Percentiles rank a stretch among this genome's conserved stretches.
These are phyloP conservation scores for Lentinula guzmanii DNA, from an alignment of 768 basidiomycete species.

Conservation along the genomic window DNA sequence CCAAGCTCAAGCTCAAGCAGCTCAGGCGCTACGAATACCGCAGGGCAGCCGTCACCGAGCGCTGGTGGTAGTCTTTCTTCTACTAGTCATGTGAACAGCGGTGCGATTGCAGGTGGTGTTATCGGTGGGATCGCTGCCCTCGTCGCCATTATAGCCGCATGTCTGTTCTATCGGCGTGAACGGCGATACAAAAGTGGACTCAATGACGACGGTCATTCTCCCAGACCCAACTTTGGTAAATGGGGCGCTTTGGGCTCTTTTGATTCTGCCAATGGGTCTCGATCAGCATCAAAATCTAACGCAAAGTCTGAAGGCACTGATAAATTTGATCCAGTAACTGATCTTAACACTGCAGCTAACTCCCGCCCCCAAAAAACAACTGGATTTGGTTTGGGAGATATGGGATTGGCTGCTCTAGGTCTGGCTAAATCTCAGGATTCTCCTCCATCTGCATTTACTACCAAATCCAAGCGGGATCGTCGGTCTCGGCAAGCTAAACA, in stretches of 20 bases:
- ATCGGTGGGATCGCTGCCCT: slow-evolving; percentile 1
- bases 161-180: not conserved
- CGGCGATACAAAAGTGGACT: not conserved
- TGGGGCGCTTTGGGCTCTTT: slow-evolving; percentile 6
- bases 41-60: not conserved
- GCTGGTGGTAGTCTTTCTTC: not conserved
- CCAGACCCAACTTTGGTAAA: not conserved
- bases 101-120: slow-evolving; percentile 3
- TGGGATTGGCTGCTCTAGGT: slow-evolving; percentile 4
- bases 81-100: not conserved
- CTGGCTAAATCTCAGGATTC: not conserved
- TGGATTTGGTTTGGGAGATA: slow-evolving; percentile 1
- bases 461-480: not conserved
- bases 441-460: not conserved
- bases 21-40: not conserved
- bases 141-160: not conserved
- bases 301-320: not conserved
- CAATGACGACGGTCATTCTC: not conserved
- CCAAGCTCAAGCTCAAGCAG: not conserved
- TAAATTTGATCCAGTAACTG: not conserved
- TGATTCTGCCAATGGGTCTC: not conserved
- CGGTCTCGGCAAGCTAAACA: not conserved
- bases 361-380: not conserved
- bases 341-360: slow-evolving; percentile 1
- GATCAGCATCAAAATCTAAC: not conserved